A percentile compares a stretch with the other conserved stretches of the same genome.
Evolutionary conservation across 768 basidiomycete species (phyloP).

Genomic region (Boletus coccyginus): DNA sequence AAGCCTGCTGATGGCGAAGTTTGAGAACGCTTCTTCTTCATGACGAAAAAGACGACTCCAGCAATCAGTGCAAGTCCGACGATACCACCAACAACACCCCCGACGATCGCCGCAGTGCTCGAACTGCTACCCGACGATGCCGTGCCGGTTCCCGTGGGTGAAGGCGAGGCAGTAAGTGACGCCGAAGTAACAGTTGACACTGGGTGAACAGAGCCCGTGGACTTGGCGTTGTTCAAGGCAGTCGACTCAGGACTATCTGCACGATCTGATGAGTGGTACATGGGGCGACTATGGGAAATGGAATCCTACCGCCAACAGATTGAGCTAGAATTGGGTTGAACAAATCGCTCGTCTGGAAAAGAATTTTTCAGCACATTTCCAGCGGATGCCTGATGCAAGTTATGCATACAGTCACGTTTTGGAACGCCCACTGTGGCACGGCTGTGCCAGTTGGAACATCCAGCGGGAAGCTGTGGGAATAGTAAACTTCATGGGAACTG

Average conservation of each 20-base stretch:
- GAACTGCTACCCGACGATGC: slow-evolving; percentile 5
- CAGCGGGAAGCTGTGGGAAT: slow-evolving; percentile 40
- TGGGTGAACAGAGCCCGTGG: slow-evolving; percentile 16
- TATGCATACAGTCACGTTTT: slow-evolving; percentile 46
- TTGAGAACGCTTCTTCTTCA: slow-evolving; percentile 28
- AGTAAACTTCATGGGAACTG: neutral
- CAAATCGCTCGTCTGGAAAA: slow-evolving; percentile 29
- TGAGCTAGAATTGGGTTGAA: slow-evolving; percentile 44
- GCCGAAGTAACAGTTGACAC: slow-evolving; percentile 16
- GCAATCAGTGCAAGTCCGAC: slow-evolving; percentile 44
- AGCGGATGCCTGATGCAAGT: neutral
- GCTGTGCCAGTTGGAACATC: slow-evolving; percentile 46
- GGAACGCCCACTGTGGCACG: slow-evolving; percentile 64
- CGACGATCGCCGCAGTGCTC: slow-evolving; percentile 55
- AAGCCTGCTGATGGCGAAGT: slow-evolving; percentile 16
- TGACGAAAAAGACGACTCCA: slow-evolving; percentile 40
- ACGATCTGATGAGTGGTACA: neutral
- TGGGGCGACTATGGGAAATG: neutral
- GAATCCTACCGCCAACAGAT: slow-evolving; percentile 22
- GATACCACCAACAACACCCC: slow-evolving; percentile 66
- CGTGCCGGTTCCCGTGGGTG: slow-evolving; percentile 1
- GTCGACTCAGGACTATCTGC: slow-evolving; percentile 46
- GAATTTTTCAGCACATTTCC: slow-evolving; percentile 1
- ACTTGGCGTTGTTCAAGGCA: slow-evolving; percentile 28
- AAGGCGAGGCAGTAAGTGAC: neutral